Percentiles rank a stretch among this genome's conserved stretches.
Conservation (phyloP, 2,329 filamentous ascomycete species). For the Colletotrichum somersetense region DNA sequence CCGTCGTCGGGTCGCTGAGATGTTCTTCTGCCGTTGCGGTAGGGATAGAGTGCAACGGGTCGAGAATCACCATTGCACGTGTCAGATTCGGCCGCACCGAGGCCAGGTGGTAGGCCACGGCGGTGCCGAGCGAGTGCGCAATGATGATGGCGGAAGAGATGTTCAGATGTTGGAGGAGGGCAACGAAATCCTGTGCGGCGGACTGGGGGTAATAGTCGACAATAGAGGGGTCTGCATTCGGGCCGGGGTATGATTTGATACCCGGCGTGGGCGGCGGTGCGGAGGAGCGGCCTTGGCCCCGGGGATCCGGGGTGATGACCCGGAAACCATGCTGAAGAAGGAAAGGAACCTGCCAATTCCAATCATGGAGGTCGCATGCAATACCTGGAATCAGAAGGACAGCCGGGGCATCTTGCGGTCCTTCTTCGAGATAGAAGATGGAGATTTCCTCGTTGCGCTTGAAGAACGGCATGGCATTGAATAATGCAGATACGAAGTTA, state of each 20-base stretch:
- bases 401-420: constrained; percentile 2
- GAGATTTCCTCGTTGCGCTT: constrained; percentile 19
- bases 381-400: constrained; percentile 19
- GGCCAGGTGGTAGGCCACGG: constrained; percentile 22
- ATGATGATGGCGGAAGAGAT: constrained; percentile 16
- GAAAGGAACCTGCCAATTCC: constrained; percentile 30
- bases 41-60: constrained; percentile 17
- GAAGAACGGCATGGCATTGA: constrained; percentile 21
- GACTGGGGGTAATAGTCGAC: constrained; percentile 36
- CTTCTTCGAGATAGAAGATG: constrained; percentile 33
- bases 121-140: constrained; percentile 26
- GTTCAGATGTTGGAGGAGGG: constrained; percentile 17
- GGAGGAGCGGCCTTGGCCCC: constrained; percentile 27
- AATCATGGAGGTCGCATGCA: constrained; percentile 23
- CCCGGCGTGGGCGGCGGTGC: constrained; percentile 11
- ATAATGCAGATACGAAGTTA: too few species aligned
- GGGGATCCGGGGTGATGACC: constrained; percentile 27
- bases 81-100: constrained; percentile 25
- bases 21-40: constrained; percentile 8
- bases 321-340: constrained; percentile 17
- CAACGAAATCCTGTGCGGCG: constrained; percentile 21
- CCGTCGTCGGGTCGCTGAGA: background rate
- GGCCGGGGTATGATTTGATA: constrained; percentile 21
- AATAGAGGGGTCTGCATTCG: constrained; percentile 8
- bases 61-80: constrained; percentile 21